Conservation (phyloP, 1,284 basidiomycete species). For the Leccinum holopus region DNA sequence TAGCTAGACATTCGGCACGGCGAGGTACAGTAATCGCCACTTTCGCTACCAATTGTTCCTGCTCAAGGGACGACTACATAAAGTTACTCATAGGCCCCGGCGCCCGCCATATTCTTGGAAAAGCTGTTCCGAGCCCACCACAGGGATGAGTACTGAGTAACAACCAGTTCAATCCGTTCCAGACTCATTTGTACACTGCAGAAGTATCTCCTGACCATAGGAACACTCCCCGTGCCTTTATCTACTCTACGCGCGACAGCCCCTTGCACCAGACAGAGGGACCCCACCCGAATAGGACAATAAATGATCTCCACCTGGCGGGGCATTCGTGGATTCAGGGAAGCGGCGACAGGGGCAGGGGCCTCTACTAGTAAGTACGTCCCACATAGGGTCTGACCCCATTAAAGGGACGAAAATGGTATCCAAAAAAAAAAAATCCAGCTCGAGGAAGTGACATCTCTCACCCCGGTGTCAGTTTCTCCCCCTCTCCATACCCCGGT, state of each 20-base stretch:
- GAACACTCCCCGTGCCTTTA: background rate
- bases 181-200: background rate
- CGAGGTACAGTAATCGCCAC: background rate
- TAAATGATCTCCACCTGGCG: background rate
- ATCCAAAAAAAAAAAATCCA: no score
- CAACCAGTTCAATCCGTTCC: background rate
- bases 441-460: no score
- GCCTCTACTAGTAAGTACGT: no score
- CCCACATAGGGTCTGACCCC: no score
- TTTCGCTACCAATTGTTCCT: background rate
- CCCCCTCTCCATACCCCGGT: background rate
- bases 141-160: background rate
- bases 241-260: background rate
- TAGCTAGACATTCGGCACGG: background rate
- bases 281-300: background rate
- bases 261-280: background rate
- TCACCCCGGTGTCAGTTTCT: background rate
- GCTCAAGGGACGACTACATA: no score
- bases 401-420: no score
- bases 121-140: background rate
- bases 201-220: background rate
- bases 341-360: no score
- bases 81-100: no score
- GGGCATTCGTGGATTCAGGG: no score
- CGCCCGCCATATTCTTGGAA: background rate